Conservation (phyloP, 805 yeast genomes). For the Starmera caribaea region DNA sequence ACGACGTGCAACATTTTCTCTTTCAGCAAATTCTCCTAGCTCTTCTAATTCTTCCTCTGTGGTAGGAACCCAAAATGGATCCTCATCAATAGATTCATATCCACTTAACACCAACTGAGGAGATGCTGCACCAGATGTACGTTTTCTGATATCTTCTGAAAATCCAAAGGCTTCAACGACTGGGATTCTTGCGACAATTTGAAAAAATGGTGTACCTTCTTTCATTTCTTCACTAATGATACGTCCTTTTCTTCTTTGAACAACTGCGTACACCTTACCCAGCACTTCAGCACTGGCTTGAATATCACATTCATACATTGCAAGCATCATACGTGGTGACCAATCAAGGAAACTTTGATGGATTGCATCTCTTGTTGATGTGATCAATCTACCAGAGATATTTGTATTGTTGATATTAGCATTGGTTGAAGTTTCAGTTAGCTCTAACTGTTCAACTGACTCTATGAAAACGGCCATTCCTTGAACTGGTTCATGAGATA, state of each 20-base stretch:
- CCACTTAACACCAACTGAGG: conserved; percentile 93
- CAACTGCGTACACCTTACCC: conserved; percentile 92
- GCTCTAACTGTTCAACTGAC: conserved; percentile 23
- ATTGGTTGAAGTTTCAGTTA: conserved; percentile 18
- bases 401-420: conserved; percentile 26
- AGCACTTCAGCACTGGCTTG: conserved; percentile 92
- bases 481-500: conserved; percentile 79
- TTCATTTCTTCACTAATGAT: conserved; percentile 91
- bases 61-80: conserved; percentile 99
- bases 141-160: conserved; percentile 87
- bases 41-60: conserved; percentile 95
- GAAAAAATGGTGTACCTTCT: conserved; percentile 96
- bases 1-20: conserved; percentile 81
- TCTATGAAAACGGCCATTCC: conserved; percentile 55
- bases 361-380: conserved; percentile 63
- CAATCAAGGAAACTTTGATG: conserved; percentile 63
- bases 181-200: conserved; percentile 75
- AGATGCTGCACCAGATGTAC: conserved; percentile 93
- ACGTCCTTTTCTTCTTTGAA: conserved; percentile 78
- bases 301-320: conserved; percentile 89
- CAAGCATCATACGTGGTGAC: conserved; percentile 86
- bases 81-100: conserved; percentile 75
- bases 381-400: conserved; percentile 62
- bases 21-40: conserved; percentile 84
- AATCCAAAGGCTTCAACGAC: conserved; percentile 96